Base-by-base conservation (phyloP, 2,329 filamentous ascomycete species). In the Orbilia blumenaviensis region DNA sequence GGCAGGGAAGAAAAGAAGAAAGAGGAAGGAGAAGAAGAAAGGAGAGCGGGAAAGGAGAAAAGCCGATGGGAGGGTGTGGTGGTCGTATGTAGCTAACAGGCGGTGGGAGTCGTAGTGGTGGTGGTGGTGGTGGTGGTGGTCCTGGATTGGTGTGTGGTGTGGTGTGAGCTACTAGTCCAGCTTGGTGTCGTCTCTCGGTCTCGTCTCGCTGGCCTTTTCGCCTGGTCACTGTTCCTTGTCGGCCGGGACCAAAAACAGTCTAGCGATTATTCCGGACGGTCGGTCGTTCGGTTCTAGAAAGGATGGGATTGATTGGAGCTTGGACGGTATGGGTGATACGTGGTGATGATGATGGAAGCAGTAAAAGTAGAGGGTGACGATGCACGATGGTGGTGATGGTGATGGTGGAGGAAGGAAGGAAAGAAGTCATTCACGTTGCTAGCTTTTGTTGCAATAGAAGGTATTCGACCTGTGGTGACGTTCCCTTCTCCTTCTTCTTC, bases 1-100 rank as follows among this genome's bases (percentile, higher is more conserved):
- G 29, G 18, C 48, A 60, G 44, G 54, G 61, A 41, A 67, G 71
- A 64, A 68, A 68, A 25, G 56, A 41, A 64, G 67, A 64, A 21
- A 56, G 36, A 38, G 58, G 63, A 46, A 71, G 54, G 36, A 38
- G 58, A 61, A 46, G 68, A 68, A 44, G 66, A 0, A 94, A 84
- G 77, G 89, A 85, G 18, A 54, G 46, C 2, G 52, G n/a, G 48
- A 56, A 23, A 41, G 23, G 41, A 48, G 50, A 64, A 44, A 60
- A 32, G 50, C 23, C 16, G 50, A 32, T 50, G 14, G 50, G 21
- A 38, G 21, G 27, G 38, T 36, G 29, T 23, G 21, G 32, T 50
- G 9, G 36, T 9, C 36, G 36, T n/a, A 12, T 8, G 44, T 50
- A 12, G 14, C 32, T 48, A 42, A 32, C 34, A 50, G 25, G 46